Percentiles rank a stretch among this genome's conserved stretches.
phyloP scores from a whole-genome alignment of 108 stramenopile genomes.

The Seminavis robusta region DNA sequence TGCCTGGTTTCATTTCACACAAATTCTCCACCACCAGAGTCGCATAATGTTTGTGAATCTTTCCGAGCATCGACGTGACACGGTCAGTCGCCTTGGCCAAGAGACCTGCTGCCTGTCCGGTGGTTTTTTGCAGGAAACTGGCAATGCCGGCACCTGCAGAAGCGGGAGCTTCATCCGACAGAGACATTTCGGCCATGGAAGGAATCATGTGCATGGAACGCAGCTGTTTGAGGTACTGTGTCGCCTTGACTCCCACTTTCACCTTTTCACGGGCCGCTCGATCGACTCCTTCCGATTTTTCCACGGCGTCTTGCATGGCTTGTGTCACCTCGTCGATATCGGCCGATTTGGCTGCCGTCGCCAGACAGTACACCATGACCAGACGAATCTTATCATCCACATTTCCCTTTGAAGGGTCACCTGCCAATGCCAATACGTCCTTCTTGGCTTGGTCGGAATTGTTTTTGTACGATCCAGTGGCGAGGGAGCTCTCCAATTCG shows the following conservation, averaged over 20 bases:
- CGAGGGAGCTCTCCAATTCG: conserved; percentile 85
- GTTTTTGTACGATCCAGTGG: conserved; percentile 80
- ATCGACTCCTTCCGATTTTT: conserved; percentile 31
- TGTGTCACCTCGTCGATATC: conserved; percentile 84
- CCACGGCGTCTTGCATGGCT: conserved; percentile 66
- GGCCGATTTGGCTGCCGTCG: conserved; percentile 61
- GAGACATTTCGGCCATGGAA: conserved; percentile 49
- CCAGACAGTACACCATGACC: conserved; percentile 79
- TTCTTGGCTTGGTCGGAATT: conserved; percentile 69
- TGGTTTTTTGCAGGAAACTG: conserved; percentile 86
- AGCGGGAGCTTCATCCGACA: conserved; percentile 43
- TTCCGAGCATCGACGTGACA: conserved; percentile 87
- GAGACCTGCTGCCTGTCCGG: conserved; percentile 87
- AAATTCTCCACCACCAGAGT: conserved; percentile 91
- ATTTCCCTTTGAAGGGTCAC: conserved; percentile 86
- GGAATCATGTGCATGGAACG: conserved; percentile 87
- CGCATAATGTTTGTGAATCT: conserved; percentile 84
- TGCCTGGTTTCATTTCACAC: conserved; percentile 83
- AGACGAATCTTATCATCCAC: conserved; percentile 95
- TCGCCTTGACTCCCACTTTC: conserved; percentile 61
- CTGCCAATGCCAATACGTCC: conserved; percentile 72
- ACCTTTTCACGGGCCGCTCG: conserved; percentile 49
- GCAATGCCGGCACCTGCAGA: conserved; percentile 57
- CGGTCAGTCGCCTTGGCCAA: conserved; percentile 91
- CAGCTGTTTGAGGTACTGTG: conserved; percentile 79